phyloP scores from a whole-genome alignment of 2,329 filamentous ascomycete genomes.

The Karstenula rhodostoma region DNA sequence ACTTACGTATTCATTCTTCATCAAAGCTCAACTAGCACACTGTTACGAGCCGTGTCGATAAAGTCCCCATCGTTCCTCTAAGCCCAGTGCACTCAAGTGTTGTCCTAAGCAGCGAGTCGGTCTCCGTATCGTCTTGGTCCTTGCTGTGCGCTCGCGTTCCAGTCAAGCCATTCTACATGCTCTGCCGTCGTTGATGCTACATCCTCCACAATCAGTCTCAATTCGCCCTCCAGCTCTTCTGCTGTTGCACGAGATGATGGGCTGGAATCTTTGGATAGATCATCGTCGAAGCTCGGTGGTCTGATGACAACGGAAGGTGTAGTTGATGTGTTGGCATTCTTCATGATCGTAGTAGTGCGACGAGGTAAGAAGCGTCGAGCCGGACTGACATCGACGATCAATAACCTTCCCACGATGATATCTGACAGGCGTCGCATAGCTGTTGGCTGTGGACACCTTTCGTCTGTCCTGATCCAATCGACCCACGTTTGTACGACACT shows the following conservation, averaged over 20 bases:
- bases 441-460: constrained; percentile 16
- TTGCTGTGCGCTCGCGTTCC: not conserved
- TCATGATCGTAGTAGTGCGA: not conserved
- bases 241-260: not conserved
- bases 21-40: not conserved
- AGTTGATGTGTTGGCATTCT: not conserved
- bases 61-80: no score
- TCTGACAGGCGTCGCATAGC: constrained; percentile 18
- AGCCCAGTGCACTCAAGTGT: not conserved
- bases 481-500: constrained; percentile 18
- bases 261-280: not conserved
- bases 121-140: not conserved
- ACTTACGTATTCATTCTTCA: constrained; percentile 11
- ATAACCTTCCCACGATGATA: constrained; percentile 14
- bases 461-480: constrained; percentile 18
- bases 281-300: not conserved
- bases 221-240: constrained; percentile 1
- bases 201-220: not conserved
- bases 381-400: constrained; percentile 12
- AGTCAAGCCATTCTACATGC: constrained; percentile 3
- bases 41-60: not conserved
- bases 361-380: not conserved
- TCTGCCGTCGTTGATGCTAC: not conserved
- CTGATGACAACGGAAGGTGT: not conserved
- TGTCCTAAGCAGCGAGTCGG: not conserved